phyloP scores from a whole-genome alignment of 768 basidiomycete species.

The Naematelia encephala region DNA sequence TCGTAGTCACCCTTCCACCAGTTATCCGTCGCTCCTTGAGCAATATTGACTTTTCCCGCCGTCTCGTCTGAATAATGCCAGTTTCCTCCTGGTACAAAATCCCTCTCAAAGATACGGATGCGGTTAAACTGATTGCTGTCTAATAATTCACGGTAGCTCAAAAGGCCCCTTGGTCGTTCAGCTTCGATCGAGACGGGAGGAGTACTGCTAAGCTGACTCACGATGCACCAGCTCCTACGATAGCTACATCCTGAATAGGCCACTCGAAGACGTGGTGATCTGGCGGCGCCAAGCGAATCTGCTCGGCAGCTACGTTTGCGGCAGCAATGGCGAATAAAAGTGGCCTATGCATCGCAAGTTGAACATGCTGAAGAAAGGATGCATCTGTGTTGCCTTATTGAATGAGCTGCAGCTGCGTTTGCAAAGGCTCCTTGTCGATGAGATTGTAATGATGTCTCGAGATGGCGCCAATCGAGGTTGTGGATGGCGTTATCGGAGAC shows the following conservation, averaged over 20 bases:
- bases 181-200: background rate
- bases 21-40: conserved; percentile 2
- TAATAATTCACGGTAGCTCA: conserved; percentile 10
- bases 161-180: conserved; percentile 10
- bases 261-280: conserved; percentile 16
- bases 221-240: conserved; percentile 32
- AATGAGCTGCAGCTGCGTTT: no score
- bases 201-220: conserved; percentile 7
- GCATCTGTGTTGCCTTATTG: no score
- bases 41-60: conserved; percentile 10
- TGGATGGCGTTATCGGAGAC: background rate
- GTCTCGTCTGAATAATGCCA: conserved; percentile 29
- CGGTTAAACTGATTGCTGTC: conserved; percentile 7
- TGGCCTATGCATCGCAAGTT: background rate
- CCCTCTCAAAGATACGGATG: conserved; percentile 27
- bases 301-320: background rate
- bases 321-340: background rate
- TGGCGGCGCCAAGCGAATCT: background rate
- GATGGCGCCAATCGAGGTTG: background rate
- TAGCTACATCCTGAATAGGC: conserved; percentile 29
- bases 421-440: background rate
- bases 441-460: background rate
- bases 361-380: no score
- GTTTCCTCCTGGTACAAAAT: conserved; percentile 25
- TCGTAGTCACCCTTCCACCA: conserved; percentile 24